A percentile compares a stretch with the other conserved stretches of the same genome.
Evolutionary conservation across 768 basidiomycete species (phyloP).

Genomic region (Trichaptum fuscoviolaceum): DNA sequence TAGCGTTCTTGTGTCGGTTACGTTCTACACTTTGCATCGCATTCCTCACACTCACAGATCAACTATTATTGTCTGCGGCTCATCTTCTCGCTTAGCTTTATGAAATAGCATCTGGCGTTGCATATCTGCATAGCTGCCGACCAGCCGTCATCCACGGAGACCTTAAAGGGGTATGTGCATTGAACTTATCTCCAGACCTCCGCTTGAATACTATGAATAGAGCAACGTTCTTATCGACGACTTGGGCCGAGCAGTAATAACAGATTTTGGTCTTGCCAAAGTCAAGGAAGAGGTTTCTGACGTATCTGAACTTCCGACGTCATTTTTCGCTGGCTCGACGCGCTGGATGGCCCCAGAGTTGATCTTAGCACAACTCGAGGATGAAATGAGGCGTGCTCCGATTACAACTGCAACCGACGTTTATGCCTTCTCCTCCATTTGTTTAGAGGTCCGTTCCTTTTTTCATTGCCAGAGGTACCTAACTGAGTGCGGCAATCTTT

Average conservation of each 20-base stretch:
- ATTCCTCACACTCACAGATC: background rate
- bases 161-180: conserved; percentile 47
- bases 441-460: conserved; percentile 44
- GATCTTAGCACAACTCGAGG: conserved; percentile 44
- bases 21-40: background rate
- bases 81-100: conserved; percentile 31
- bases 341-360: conserved; percentile 59
- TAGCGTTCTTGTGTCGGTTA: background rate
- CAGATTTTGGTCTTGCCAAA: conserved; percentile 58
- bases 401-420: conserved; percentile 52
- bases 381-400: conserved; percentile 36
- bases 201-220: conserved; percentile 23
- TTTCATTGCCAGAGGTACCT: background rate
- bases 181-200: background rate
- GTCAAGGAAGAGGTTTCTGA: conserved; percentile 48
- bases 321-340: conserved; percentile 43
- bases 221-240: conserved; percentile 54
- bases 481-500: background rate
- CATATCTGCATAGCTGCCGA: conserved; percentile 50
- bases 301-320: conserved; percentile 25
- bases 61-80: background rate
- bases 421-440: conserved; percentile 56
- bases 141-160: conserved; percentile 58
- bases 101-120: conserved; percentile 52
- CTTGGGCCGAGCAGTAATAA: conserved; percentile 47